phyloP scores from a whole-genome alignment of 768 basidiomycete genomes.

The Mycena rosella region DNA sequence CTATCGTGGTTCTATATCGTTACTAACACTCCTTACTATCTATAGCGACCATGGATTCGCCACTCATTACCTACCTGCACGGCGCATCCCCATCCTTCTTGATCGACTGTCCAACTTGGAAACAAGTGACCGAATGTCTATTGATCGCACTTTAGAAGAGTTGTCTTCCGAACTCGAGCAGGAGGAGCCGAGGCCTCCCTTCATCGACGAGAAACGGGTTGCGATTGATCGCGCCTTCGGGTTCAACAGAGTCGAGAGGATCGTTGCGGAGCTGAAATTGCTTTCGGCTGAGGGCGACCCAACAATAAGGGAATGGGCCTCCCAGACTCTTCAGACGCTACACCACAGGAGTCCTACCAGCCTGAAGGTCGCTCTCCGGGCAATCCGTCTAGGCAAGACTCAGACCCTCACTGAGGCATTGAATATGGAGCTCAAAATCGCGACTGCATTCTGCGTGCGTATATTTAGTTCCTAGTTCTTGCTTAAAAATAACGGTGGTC shows the following conservation, averaged over 20 bases:
- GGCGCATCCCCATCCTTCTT: conserved; percentile 78
- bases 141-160: conserved; percentile 73
- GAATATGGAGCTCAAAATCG: conserved; percentile 89
- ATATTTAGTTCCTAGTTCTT: conserved; percentile 29
- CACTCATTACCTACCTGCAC: conserved; percentile 90
- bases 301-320: conserved; percentile 79
- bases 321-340: conserved; percentile 71
- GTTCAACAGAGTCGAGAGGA: conserved; percentile 76
- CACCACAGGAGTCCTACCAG: conserved; percentile 89
- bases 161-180: conserved; percentile 79
- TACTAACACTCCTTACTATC: conserved; percentile 33
- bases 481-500: conserved; percentile 35
- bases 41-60: conserved; percentile 91
- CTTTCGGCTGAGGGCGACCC: conserved; percentile 55
- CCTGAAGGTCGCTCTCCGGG: conserved; percentile 88
- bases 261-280: conserved; percentile 68
- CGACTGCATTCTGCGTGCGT: conserved; percentile 91
- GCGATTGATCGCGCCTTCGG: conserved; percentile 88
- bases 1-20: conserved; percentile 3
- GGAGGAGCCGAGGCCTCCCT: conserved; percentile 63
- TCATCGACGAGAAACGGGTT: conserved; percentile 73
- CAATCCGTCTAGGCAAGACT: conserved; percentile 77
- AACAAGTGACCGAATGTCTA: conserved; percentile 51
- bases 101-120: conserved; percentile 74
- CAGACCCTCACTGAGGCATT: conserved; percentile 75